Evolutionary conservation across 768 basidiomycete genomes (phyloP), one percentile per base, ranked within the genome.

Genomic region (Russula griseocarnosa): DNA sequence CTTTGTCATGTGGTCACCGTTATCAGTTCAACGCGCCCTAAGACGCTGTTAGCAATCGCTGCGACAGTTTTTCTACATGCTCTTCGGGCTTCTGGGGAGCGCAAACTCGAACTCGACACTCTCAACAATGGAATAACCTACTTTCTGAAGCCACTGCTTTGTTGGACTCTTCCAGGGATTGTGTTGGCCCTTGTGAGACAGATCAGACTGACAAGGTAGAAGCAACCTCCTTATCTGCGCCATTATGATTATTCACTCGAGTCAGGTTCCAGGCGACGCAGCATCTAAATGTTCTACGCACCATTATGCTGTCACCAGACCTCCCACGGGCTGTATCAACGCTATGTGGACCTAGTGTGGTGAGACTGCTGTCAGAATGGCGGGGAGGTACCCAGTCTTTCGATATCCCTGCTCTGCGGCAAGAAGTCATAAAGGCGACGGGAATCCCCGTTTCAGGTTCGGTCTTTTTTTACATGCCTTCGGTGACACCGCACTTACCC

Each of bases 101-200:
- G 80, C 46, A 84, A 84, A 68, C 82, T 91, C 61, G 88, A 91
- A 64, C 79, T 73, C 54, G 90, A 90, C 30, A 79, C 81, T 22
- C 74, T 93, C 24, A 81, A 81, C 72, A 92, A 87, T 66, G 91
- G 91, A 1, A 79, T 91, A 40, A 85, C 86, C 6, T 92, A 89
- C 72, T 92, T 92, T 69, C 81, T 85, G 24, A 83, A 84, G 5
- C 83, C 86, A 0, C 75, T 92, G 22, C 78, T 93, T 46, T 86
- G 83, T 66, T 93, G 91, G 91, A 91, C 90, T 0, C 79, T 92
- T 6, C 85, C 86, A 3, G 88, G 88, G 3, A 84, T 92, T 13
- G 78, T 91, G 59, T 82, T 82, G 71, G 82, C 79, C 1, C 77
- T 92, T 60, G 72, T 85, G 30, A 78, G 75, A 62, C 88, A 92